Evolutionary conservation across 2,329 filamentous ascomycete genomes (phyloP).

Genomic region (Xenosphaeropsis pyriputrescens): DNA sequence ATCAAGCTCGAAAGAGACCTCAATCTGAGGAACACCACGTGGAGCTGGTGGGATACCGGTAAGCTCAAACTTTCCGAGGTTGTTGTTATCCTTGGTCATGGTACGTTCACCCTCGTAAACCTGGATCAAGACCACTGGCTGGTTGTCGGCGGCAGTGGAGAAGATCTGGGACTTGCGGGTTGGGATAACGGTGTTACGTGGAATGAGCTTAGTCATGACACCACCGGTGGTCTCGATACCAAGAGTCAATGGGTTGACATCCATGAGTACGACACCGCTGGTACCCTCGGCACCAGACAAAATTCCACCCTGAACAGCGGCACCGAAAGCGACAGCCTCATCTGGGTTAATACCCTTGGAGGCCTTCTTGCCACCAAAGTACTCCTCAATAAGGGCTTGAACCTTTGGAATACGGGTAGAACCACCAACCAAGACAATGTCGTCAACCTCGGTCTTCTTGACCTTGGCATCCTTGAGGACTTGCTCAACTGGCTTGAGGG

Average conservation of each 20-base stretch:
- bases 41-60: slow-evolving; percentile 90
- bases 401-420: slow-evolving; percentile 99
- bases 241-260: slow-evolving; percentile 90
- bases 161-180: slow-evolving; percentile 98
- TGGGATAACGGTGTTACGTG: slow-evolving; percentile 85
- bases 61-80: slow-evolving; percentile 95
- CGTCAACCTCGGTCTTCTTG: slow-evolving; percentile 87
- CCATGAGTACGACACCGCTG: slow-evolving; percentile 78
- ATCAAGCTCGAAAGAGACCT: slow-evolving; percentile 95
- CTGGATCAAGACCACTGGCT: slow-evolving; percentile 89
- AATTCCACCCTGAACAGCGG: slow-evolving; percentile 92
- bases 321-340: slow-evolving; percentile 96
- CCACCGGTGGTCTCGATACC: slow-evolving; percentile 96
- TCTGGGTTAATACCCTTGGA: slow-evolving; percentile 99
- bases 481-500: slow-evolving; percentile 95
- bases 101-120: slow-evolving; percentile 89
- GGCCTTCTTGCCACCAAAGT: slow-evolving; percentile 88
- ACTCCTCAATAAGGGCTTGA: slow-evolving; percentile 86
- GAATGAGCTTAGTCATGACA: slow-evolving; percentile 95
- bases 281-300: slow-evolving; percentile 78
- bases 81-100: slow-evolving; percentile 94
- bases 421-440: slow-evolving; percentile 96
- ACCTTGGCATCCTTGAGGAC: slow-evolving; percentile 97
- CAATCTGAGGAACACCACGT: slow-evolving; percentile 93
- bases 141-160: slow-evolving; percentile 92